These are phyloP conservation scores for Suaeda aralocaspica DNA, from an alignment of 148 eudicot genomes.

Conservation along the genomic window DNA sequence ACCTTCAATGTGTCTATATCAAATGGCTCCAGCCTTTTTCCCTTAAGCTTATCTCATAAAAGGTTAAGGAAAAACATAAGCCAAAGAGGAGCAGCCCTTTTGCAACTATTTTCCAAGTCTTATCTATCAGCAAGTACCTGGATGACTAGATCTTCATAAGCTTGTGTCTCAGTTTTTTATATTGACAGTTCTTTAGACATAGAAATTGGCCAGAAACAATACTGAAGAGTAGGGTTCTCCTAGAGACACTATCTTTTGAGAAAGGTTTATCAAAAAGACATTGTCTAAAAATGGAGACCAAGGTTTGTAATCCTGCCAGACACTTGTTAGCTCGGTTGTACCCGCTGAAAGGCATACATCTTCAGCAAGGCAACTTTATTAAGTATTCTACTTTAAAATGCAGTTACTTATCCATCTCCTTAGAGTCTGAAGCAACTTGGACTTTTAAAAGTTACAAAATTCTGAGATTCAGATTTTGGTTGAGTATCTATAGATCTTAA, in stretches of 20 bases:
- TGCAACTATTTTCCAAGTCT: background rate
- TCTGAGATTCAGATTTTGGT: too few species aligned
- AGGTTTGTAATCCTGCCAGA: background rate
- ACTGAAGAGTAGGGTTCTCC: background rate
- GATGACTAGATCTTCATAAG: too few species aligned
- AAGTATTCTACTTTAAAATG: background rate
- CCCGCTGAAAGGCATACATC: too few species aligned
- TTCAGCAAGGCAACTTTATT: background rate
- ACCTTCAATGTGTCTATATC: too few species aligned
- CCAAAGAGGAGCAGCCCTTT: background rate
- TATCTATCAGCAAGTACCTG: background rate
- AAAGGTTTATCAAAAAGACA: too few species aligned
- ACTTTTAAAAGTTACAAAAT: background rate
- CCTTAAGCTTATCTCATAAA: too few species aligned
- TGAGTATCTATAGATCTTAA: too few species aligned
- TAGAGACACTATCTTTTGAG: background rate
- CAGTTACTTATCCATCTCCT: background rate
- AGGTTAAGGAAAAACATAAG: background rate
- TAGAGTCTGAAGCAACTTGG: background rate
- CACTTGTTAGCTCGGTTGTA: too few species aligned
- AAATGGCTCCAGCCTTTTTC: too few species aligned
- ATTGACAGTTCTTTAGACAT: background rate
- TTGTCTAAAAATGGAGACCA: background rate
- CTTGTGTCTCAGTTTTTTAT: background rate
- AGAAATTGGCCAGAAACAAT: too few species aligned